These are phyloP conservation scores for Penicillium samsonianum DNA, from an alignment of 495 filamentous ascomycete species.

Conservation along the genomic window DNA sequence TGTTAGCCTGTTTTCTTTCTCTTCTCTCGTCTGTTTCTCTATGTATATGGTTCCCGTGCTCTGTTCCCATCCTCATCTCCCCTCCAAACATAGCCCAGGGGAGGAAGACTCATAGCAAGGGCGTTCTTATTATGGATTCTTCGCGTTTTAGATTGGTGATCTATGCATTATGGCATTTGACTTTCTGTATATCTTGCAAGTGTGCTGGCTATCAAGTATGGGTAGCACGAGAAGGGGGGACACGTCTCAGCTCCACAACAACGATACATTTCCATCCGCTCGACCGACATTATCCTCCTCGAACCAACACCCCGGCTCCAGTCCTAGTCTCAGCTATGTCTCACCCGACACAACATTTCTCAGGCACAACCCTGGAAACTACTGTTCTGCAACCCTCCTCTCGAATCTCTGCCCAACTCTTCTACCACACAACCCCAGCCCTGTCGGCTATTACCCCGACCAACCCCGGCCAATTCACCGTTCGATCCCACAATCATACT, in stretches of 20 bases:
- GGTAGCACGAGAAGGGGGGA: slow-evolving; percentile 5
- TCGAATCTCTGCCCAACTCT: neutral
- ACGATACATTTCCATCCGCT: neutral
- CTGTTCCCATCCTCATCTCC: neutral
- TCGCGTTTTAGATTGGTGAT: slow-evolving; percentile 11
- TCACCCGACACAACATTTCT: neutral
- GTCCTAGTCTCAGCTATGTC: neutral
- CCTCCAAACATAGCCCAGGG: slow-evolving; percentile 12
- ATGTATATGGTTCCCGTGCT: slow-evolving; percentile 12
- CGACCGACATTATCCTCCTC: neutral
- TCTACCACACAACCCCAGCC: neutral
- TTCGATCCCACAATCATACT: neutral
- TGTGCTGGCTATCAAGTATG: neutral
- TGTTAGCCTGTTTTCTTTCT: slow-evolving; percentile 6
- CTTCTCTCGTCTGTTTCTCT: slow-evolving; percentile 2
- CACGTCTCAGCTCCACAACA: neutral
- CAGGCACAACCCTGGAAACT: neutral
- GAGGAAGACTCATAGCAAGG: slow-evolving; percentile 29
- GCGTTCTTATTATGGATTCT: slow-evolving; percentile 20
- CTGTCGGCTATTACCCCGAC: neutral
- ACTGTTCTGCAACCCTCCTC: neutral
- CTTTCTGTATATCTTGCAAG: neutral
- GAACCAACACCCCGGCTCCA: neutral
- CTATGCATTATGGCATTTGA: slow-evolving; percentile 1
- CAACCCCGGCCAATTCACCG: neutral